A percentile compares a stretch with the other conserved stretches of the same genome.
Evolutionary conservation across 352 stramenopile species (phyloP).

Genomic region (Phytophthora podocarpi): DNA sequence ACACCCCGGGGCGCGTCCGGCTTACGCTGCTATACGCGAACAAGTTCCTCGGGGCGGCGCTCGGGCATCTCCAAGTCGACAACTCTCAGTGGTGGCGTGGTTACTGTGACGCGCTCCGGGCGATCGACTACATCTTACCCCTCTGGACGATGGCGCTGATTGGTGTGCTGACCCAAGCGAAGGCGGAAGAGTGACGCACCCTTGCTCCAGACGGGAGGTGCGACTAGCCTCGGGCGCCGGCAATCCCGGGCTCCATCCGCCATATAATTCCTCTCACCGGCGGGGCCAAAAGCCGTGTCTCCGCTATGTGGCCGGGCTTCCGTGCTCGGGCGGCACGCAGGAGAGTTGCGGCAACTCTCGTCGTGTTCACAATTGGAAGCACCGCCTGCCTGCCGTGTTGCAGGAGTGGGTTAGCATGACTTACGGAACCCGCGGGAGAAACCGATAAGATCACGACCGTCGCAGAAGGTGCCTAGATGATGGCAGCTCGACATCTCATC

Average conservation of each 20-base stretch:
- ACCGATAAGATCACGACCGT: background rate
- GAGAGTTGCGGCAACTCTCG: background rate
- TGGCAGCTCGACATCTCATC: background rate
- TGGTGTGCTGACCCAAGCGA: background rate
- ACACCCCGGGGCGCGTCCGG: background rate
- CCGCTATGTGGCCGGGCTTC: background rate
- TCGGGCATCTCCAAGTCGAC: background rate
- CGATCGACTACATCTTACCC: background rate
- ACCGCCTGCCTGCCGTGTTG: background rate
- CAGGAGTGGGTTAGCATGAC: background rate
- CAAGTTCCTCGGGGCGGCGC: background rate
- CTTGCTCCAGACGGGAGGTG: too few species aligned
- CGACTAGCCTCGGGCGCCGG: too few species aligned
- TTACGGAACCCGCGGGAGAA: background rate
- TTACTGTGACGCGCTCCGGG: slow-evolving; percentile 5
- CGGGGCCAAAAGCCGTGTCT: slow-evolving; percentile 7
- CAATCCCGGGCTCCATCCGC: slow-evolving; percentile 6
- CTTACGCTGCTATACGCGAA: background rate
- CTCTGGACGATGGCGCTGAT: background rate
- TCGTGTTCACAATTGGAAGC: background rate
- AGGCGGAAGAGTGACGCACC: too few species aligned
- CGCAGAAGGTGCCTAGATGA: background rate
- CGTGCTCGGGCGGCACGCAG: background rate
- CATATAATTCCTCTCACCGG: background rate
- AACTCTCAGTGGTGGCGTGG: background rate